Base-by-base conservation (phyloP, 129 eudicot genomes). In the Erigeron canadensis region DNA sequence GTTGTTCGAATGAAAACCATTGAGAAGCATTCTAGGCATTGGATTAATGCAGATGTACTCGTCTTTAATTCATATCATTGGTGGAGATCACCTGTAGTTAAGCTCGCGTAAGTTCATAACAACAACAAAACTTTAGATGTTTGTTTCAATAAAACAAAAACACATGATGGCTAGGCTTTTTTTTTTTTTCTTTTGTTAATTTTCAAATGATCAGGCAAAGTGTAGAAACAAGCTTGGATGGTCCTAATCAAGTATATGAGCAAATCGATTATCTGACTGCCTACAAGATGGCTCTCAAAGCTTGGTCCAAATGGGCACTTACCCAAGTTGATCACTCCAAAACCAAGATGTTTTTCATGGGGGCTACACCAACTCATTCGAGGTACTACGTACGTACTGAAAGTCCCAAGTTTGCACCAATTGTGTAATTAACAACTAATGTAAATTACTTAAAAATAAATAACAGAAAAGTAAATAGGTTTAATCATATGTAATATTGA, bases 241-340 rank as follows among this genome's bases (percentile, higher is more conserved):
- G 4, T 17, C 67, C 81, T 8, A 79, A 77, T 67, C 80, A 71
- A 41, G 70, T 79, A 42, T 77, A 75, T 71, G 79, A 90, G 39
- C 85, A 85, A 50, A 71, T 87, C 0, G 76, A 85, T 56, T 81
- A 69, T 76, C 67, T 50, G 2, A 76, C 50, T 22, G 77, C 85
- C 74, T 87, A 85, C 50, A 79, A 85, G 63, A 76, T 85, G 91
- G 87, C 80, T 28, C 73, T 90, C 2, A 80, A 80, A 77, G 85
- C 95, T 6, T 90, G 95, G 96, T 81, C 95, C 1, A 79, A 90
- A 59, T 90, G 95, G 95, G 50, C 81, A 72, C 82, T 68, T 50
- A 74, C 74, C 34, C 81, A 81, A 47, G 72, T 87, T 47, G 74
- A 90, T 63, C 74, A 77, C 16, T 72, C 70, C 43, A 87, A 79